Percentiles rank a stretch among this genome's conserved stretches.
Conservation (phyloP, 345 rosid species). For the Brassica rapa region DNA sequence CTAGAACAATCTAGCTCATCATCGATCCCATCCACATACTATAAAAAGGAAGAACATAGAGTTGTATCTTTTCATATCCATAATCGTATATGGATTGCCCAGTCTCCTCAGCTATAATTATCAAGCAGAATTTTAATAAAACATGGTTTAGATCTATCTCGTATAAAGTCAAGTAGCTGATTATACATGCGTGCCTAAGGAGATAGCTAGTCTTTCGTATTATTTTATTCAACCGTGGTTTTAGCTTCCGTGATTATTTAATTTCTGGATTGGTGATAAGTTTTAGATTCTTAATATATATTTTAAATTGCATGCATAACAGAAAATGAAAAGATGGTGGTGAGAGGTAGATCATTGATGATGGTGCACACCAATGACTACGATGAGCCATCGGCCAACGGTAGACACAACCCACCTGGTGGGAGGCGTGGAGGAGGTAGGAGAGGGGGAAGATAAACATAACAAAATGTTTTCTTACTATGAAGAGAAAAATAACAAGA, state of each 20-base stretch:
- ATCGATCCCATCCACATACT: background rate
- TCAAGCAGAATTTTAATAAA: background rate
- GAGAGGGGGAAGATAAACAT: constrained; percentile 13
- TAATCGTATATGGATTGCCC: background rate
- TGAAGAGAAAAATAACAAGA: background rate
- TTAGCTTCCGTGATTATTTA: background rate
- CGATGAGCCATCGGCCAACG: constrained; percentile 54
- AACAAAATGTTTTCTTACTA: background rate
- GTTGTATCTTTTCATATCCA: background rate
- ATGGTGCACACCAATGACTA: constrained; percentile 54
- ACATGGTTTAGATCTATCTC: background rate
- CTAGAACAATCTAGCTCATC: background rate
- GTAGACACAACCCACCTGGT: constrained; percentile 59
- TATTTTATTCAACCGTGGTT: background rate
- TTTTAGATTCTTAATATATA: background rate
- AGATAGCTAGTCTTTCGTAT: background rate
- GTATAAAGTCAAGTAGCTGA: constrained; percentile 3
- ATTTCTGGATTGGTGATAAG: background rate
- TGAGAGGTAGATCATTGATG: constrained; percentile 53
- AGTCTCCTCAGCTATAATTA: background rate
- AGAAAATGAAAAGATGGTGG: constrained; percentile 35
- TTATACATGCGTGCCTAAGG: background rate
- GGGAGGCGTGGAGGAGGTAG: constrained; percentile 37
- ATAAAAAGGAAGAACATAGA: background rate
- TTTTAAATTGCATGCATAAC: constrained; percentile 2